These are phyloP conservation scores for Talaromyces wortmannii DNA, from an alignment of 495 filamentous ascomycete species.

Conservation along the genomic window DNA sequence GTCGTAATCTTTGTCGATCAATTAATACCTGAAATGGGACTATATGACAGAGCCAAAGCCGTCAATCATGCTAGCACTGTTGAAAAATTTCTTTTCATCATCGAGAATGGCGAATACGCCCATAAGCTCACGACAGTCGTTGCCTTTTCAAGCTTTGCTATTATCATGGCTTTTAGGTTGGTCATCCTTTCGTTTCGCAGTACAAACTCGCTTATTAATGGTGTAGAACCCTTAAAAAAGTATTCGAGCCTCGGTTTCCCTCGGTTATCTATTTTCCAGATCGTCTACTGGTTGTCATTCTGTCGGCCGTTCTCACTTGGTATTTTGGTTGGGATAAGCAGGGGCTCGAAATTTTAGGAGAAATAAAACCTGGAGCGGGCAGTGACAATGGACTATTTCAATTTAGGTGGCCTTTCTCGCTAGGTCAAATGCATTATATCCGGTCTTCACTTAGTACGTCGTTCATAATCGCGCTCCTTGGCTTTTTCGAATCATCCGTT, in stretches of 20 bases:
- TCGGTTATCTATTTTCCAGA: constrained; percentile 87
- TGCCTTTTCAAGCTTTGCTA: constrained; percentile 68
- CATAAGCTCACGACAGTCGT: constrained; percentile 71
- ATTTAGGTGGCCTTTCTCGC: constrained; percentile 79
- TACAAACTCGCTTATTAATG: constrained; percentile 7
- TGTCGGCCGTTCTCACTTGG: constrained; percentile 77
- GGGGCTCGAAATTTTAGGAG: constrained; percentile 78
- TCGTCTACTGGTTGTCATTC: constrained; percentile 81
- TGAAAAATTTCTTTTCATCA: constrained; percentile 75
- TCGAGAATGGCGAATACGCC: constrained; percentile 53
- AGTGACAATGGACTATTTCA: constrained; percentile 50
- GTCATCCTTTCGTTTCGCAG: constrained; percentile 7
- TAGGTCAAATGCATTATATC: constrained; percentile 68
- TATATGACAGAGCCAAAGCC: constrained; percentile 54
- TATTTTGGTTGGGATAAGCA: constrained; percentile 70
- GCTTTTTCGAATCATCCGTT: constrained; percentile 98
- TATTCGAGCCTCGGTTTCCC: constrained; percentile 74
- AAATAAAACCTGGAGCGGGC: constrained; percentile 62
- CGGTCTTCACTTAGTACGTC: constrained; percentile 85
- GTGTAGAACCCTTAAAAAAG: constrained; percentile 66
- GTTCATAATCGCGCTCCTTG: constrained; percentile 88
- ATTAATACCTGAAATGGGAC: constrained; percentile 80
- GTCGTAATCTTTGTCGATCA: constrained; percentile 96
- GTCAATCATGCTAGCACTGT: constrained; percentile 78
- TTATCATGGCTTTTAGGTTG: constrained; percentile 82